Evolutionary conservation across 2,329 filamentous ascomycete genomes (phyloP).

Genomic region (Lachnellula suecica): DNA sequence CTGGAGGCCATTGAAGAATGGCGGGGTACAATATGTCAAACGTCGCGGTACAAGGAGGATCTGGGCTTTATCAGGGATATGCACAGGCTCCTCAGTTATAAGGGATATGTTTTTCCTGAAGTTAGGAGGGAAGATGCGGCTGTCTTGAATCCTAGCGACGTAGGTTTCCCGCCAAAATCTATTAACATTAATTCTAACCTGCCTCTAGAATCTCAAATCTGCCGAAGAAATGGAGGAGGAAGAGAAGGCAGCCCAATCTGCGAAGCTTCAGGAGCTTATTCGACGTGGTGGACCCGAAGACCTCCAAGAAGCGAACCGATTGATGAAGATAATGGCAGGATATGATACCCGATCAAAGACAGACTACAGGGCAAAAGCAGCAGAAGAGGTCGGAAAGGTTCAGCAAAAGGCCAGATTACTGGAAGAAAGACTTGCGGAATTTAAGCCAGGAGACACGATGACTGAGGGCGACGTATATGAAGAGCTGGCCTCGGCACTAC

Average conservation of each 20-base stretch:
- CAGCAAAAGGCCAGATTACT: conserved; percentile 92
- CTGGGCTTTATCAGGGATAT: conserved; percentile 95
- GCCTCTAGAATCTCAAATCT: conserved; percentile 79
- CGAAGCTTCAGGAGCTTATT: conserved; percentile 97
- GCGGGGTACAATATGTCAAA: conserved; percentile 97
- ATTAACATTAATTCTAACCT: conserved; percentile 27
- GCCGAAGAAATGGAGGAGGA: conserved; percentile 99
- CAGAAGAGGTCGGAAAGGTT: conserved; percentile 90
- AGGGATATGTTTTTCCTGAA: conserved; percentile 94
- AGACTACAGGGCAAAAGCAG: conserved; percentile 95
- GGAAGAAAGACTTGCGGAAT: conserved; percentile 87
- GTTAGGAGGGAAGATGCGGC: conserved; percentile 91
- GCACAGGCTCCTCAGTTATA: conserved; percentile 93
- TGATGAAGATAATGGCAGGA: conserved; percentile 99
- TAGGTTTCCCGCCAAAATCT: conserved; percentile 50
- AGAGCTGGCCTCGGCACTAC: conserved; percentile 85
- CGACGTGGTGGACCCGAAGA: conserved; percentile 88
- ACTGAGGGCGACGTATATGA: conserved; percentile 66
- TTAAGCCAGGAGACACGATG: conserved; percentile 79
- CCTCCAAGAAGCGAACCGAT: conserved; percentile 90
- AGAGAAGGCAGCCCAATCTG: conserved; percentile 89
- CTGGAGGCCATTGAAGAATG: conserved; percentile 97
- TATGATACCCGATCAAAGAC: conserved; percentile 95
- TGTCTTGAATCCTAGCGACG: conserved; percentile 93
- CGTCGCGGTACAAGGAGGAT: conserved; percentile 95